These are phyloP conservation scores for Boletellus ananas DNA, from an alignment of 768 basidiomycete species.

Conservation along the genomic window DNA sequence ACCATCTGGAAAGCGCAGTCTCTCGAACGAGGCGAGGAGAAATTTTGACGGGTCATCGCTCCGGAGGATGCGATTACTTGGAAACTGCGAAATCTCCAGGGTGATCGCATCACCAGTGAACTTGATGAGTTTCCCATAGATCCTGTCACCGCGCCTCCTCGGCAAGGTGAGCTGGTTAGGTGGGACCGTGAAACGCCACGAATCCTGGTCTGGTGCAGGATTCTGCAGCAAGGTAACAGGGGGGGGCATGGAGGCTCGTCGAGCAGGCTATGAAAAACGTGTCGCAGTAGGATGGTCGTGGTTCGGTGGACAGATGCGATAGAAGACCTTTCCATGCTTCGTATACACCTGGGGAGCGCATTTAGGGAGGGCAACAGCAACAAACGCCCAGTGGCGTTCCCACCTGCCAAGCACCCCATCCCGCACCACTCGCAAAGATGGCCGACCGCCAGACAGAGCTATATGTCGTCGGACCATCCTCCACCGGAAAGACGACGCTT, in stretches of 20 bases:
- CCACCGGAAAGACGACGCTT: constrained; percentile 69
- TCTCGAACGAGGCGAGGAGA: constrained; percentile 50
- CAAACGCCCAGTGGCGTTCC: constrained; percentile 11
- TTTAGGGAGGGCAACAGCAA: constrained; percentile 9
- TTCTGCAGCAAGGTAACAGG: constrained; percentile 36
- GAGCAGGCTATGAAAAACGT: not conserved
- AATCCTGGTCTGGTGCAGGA: constrained; percentile 46
- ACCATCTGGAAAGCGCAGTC: constrained; percentile 52
- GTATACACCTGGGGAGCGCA: not conserved
- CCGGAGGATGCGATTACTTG: constrained; percentile 56
- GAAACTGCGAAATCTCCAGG: constrained; percentile 46
- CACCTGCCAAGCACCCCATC: constrained; percentile 12
- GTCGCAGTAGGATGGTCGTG: not conserved
- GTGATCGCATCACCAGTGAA: constrained; percentile 49
- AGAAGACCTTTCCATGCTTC: constrained; percentile 1
- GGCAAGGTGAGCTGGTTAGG: constrained; percentile 26
- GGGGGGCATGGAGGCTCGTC: constrained; percentile 12
- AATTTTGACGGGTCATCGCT: constrained; percentile 56
- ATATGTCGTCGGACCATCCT: constrained; percentile 55
- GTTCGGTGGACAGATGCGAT: constrained; percentile 1
- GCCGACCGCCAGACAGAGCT: constrained; percentile 19
- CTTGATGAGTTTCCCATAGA: constrained; percentile 47
- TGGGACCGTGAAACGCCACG: constrained; percentile 48
- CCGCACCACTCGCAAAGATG: constrained; percentile 14
- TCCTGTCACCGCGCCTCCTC: constrained; percentile 23